phyloP scores from a whole-genome alignment of 805 yeast species.

The Yamadazyma kitorensis region DNA sequence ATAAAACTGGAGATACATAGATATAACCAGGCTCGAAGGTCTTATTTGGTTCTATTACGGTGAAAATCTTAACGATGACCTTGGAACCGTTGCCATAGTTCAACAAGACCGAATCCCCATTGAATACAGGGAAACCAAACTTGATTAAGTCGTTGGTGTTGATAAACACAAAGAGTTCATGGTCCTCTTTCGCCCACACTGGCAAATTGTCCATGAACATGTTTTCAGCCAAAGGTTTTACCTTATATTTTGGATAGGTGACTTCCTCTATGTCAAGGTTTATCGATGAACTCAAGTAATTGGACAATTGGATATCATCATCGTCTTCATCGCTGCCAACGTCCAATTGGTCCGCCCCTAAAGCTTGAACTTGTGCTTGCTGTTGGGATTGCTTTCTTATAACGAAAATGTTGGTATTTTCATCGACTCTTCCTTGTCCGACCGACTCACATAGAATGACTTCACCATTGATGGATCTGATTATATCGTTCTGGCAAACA shows the following conservation, averaged over 20 bases:
- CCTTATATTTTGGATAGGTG: slow-evolving; percentile 16
- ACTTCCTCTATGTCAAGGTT: slow-evolving; percentile 13
- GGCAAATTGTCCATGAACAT: slow-evolving; percentile 20
- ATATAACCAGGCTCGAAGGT: slow-evolving; percentile 35
- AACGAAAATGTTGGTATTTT: slow-evolving; percentile 52
- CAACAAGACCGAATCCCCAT: slow-evolving; percentile 61
- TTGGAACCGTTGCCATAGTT: slow-evolving; percentile 10
- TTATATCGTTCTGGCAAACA: slow-evolving; percentile 40
- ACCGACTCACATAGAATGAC: slow-evolving; percentile 70
- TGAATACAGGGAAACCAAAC: slow-evolving; percentile 55
- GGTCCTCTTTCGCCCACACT: slow-evolving; percentile 30
- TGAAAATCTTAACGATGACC: slow-evolving; percentile 43
- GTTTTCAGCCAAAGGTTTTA: slow-evolving; percentile 28
- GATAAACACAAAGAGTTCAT: slow-evolving; percentile 38
- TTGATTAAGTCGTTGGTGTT: slow-evolving; percentile 48
- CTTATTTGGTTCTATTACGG: slow-evolving; percentile 63
- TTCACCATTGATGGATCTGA: slow-evolving; percentile 45
- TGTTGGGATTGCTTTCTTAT: slow-evolving; percentile 33
- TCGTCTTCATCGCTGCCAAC: slow-evolving; percentile 10
- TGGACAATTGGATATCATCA: slow-evolving; percentile 28
- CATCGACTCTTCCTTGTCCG: slow-evolving; percentile 57
- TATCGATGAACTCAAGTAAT: slow-evolving; percentile 30
- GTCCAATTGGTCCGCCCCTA: slow-evolving; percentile 7
- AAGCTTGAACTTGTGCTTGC: slow-evolving; percentile 11
- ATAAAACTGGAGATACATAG: slow-evolving; percentile 62